phyloP scores from a whole-genome alignment of 1,284 basidiomycete genomes.

The Omphalotus olearius region DNA sequence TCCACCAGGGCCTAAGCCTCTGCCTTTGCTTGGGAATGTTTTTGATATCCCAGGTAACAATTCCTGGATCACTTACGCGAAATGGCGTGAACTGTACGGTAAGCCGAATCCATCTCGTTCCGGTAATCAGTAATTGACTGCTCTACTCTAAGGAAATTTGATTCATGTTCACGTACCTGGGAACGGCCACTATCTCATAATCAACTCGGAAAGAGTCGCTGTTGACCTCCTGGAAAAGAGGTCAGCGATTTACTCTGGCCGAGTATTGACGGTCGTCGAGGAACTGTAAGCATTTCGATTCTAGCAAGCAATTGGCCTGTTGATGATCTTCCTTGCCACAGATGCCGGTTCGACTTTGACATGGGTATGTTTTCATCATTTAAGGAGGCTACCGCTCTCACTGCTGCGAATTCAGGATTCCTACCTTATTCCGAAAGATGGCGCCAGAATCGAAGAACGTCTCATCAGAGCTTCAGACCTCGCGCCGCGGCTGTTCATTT shows the following conservation, averaged over 20 bases:
- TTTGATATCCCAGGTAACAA: slow-evolving; percentile 47
- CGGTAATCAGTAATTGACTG: too few relatives aligned
- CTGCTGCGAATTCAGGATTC: not conserved
- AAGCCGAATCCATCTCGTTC: not conserved
- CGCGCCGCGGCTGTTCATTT: slow-evolving; percentile 18
- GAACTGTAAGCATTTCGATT: not conserved
- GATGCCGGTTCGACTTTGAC: not conserved
- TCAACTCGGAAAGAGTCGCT: slow-evolving; percentile 34
- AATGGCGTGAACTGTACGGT: slow-evolving; percentile 51
- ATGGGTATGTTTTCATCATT: not conserved
- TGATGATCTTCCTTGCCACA: not conserved
- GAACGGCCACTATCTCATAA: slow-evolving; percentile 23
- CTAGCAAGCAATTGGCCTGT: too few relatives aligned
- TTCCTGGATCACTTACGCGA: slow-evolving; percentile 51
- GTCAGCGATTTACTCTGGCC: slow-evolving; percentile 43
- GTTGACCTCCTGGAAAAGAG: slow-evolving; percentile 44
- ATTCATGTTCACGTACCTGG: too few relatives aligned
- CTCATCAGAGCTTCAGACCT: slow-evolving; percentile 23
- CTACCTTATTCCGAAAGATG: slow-evolving; percentile 23
- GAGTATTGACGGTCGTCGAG: slow-evolving; percentile 34
- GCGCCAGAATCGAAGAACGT: slow-evolving; percentile 23
- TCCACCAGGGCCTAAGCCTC: slow-evolving; percentile 48
- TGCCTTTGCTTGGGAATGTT: slow-evolving; percentile 48
- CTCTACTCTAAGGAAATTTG: too few relatives aligned
- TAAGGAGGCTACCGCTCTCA: not conserved